A percentile compares a stretch with the other conserved stretches of the same genome.
Conservation (phyloP, 352 stramenopile genomes). For the Thalassiosira exigua region DNA sequence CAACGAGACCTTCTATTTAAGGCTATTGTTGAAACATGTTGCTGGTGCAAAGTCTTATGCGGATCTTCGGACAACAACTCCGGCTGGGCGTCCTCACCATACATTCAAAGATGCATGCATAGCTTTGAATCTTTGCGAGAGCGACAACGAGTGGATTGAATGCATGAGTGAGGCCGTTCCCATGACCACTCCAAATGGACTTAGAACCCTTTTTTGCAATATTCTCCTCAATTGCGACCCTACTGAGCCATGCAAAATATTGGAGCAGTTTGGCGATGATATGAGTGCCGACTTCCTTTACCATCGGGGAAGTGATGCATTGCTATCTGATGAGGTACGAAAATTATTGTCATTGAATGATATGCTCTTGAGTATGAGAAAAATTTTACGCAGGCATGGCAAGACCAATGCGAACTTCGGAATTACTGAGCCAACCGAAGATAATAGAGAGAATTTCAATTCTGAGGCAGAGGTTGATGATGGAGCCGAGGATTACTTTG, state of each 20-base stretch:
- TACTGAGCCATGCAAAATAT: background rate
- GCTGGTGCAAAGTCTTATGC: background rate
- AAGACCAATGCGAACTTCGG: background rate
- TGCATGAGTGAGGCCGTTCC: constrained; percentile 8
- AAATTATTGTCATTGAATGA: too few species aligned
- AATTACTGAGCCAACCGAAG: background rate
- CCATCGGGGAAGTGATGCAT: background rate
- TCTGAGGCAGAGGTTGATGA: background rate
- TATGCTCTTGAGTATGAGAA: background rate
- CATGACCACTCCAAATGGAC: background rate
- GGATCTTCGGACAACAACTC: constrained; percentile 12
- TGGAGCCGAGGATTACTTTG: constrained; percentile 8
- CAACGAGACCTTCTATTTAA: background rate
- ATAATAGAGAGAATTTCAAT: background rate
- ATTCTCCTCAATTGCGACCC: constrained; percentile 21
- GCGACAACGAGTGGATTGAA: constrained; percentile 15
- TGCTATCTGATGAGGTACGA: too few species aligned
- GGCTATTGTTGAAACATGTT: constrained; percentile 15
- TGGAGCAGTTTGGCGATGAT: background rate
- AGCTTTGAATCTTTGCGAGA: constrained; percentile 3
- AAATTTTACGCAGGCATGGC: background rate
- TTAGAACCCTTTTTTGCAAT: constrained; percentile 4
- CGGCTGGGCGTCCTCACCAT: background rate
- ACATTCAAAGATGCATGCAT: constrained; percentile 9
- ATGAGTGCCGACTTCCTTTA: background rate